Base-by-base conservation (phyloP, 202 grass and related monocot genomes). In the Digitaria exilis region DNA sequence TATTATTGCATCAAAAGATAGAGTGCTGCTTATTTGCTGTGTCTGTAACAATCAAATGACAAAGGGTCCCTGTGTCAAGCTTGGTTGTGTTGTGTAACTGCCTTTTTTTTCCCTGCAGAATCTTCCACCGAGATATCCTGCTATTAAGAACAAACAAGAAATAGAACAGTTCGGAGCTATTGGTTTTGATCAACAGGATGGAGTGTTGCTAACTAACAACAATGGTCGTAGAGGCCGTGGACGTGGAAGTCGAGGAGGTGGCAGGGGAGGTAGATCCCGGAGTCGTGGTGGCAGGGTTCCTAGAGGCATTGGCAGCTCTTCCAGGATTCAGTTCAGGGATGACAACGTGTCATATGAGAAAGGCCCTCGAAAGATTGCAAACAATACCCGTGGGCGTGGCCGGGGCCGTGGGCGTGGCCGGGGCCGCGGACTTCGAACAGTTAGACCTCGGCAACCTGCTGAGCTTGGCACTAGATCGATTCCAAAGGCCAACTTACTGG, bases 221-320 rank as follows among this genome's bases (percentile, higher is more conserved):
- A 89, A 59, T 79, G 87, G 89, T 13, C 93, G 85, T 48, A 84
- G 93, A 69, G 91, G 96, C 26, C 91, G 93, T 75, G 96, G 96
- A 24, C 89, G 93, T n/a, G 89, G 91, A 50, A 80, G 91, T 66
- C 80, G 91, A 75, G 89, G 96, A 15, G 76, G 88, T 69, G 69
- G 88, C 42, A 70, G 87, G 60, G 77, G 92, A 58, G 89, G 93
- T 54, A 58, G 93, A 56, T 88, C 91, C 42, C 91, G 89, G 56
- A 68, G 92, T 49, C 92, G 89, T 75, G 92, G 92, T 77, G 93
- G 96, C n/a, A 94, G 64, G 76, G 77, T 91, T 77, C 50, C 83
- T 28, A 98, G 91, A 84, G 83, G 84, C 49, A 50, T 78, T 78
- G 76, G 83, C 29, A 94, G 78, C 69, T 88, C 87, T 39, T 73